These are phyloP conservation scores for Persicaria maculosa DNA, from an alignment of 148 eudicot species.

Conservation along the genomic window DNA sequence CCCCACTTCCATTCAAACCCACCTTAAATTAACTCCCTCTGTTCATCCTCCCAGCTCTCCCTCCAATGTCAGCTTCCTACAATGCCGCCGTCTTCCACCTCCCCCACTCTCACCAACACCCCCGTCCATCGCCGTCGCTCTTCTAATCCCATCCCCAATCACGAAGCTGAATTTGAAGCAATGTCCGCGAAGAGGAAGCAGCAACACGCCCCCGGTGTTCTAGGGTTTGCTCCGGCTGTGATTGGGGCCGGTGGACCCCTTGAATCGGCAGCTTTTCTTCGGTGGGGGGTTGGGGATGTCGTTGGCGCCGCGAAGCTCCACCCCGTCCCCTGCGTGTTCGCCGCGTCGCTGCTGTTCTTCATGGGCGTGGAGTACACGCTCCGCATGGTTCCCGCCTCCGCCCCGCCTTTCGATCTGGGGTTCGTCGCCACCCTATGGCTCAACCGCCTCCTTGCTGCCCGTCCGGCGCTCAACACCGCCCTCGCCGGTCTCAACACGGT, in stretches of 20 bases:
- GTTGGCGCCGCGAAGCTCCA: slow-evolving; percentile 36
- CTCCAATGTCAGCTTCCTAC: not conserved
- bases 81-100: slow-evolving; percentile 2
- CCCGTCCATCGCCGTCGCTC: not conserved
- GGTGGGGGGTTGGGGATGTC: slow-evolving; percentile 43
- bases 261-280: slow-evolving; percentile 50
- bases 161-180: not conserved
- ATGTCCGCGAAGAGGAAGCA: not conserved
- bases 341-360: slow-evolving; percentile 49
- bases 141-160: not conserved
- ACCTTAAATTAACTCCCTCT: not conserved
- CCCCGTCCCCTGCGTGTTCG: slow-evolving; percentile 56
- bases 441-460: slow-evolving; percentile 40
- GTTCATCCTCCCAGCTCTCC: not conserved
- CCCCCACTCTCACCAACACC: not conserved
- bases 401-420: slow-evolving; percentile 86
- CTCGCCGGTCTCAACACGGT: slow-evolving; percentile 92
- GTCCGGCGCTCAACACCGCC: slow-evolving; percentile 53
- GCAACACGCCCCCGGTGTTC: not conserved
- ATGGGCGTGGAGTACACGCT: slow-evolving; percentile 95
- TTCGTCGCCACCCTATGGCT: slow-evolving; percentile 47
- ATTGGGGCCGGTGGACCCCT: slow-evolving; percentile 15
- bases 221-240: not conserved
- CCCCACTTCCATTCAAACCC: not conserved
- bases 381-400: slow-evolving; percentile 55